These are phyloP conservation scores for Sungouiozyma intestinalis DNA, from an alignment of 805 yeast species.

Conservation along the genomic window DNA sequence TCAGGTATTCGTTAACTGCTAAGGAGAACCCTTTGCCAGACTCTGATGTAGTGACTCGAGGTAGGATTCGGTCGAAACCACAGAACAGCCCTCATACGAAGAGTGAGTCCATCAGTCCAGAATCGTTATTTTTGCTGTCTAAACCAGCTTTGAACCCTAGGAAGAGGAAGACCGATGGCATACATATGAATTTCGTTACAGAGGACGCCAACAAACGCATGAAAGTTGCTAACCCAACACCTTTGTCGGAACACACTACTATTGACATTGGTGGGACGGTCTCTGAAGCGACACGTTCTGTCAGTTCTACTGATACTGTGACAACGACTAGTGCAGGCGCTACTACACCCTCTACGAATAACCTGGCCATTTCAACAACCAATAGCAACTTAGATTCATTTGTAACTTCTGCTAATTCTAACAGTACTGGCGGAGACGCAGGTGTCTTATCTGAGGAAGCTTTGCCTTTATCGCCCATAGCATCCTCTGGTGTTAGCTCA, in stretches of 20 bases:
- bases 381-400: background rate
- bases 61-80: background rate
- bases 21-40: background rate
- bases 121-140: background rate
- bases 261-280: background rate
- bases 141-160: background rate
- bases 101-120: background rate
- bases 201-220: background rate
- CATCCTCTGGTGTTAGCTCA: conserved; percentile 22
- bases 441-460: conserved; percentile 14
- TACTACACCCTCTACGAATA: background rate
- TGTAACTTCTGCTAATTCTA: background rate
- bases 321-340: background rate
- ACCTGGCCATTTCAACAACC: background rate
- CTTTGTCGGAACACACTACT: background rate
- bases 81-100: conserved; percentile 1
- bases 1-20: conserved; percentile 4
- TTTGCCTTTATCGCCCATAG: conserved; percentile 25
- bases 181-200: background rate
- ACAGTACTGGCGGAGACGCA: background rate
- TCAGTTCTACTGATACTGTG: background rate
- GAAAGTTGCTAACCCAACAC: background rate
- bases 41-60: conserved; percentile 7
- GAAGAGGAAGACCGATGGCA: background rate
- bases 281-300: background rate